A percentile compares a stretch with the other conserved stretches of the same genome.
These are phyloP conservation scores for Candida germanica DNA, from an alignment of 805 yeast species.

Conservation along the genomic window DNA sequence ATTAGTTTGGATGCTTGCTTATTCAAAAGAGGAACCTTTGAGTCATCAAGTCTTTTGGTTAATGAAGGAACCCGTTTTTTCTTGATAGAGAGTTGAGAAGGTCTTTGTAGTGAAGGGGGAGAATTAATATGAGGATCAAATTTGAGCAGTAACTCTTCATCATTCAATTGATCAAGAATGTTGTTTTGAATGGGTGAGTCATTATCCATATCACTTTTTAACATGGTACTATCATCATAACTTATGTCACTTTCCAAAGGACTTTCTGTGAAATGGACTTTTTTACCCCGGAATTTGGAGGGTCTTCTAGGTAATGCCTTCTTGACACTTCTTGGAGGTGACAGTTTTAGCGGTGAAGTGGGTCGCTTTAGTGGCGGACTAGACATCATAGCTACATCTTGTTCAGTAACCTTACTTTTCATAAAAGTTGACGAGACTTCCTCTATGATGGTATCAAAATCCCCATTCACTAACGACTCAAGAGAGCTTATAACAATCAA, in stretches of 20 bases:
- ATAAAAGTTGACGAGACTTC: slow-evolving; percentile 26
- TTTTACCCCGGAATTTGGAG: slow-evolving; percentile 21
- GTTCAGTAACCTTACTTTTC: slow-evolving; percentile 18
- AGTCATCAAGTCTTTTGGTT: slow-evolving; percentile 14
- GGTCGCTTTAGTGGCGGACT: slow-evolving; percentile 4
- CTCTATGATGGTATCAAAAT: slow-evolving; percentile 34
- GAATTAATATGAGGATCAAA: slow-evolving; percentile 30
- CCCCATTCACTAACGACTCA: slow-evolving; percentile 29
- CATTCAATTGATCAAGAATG: slow-evolving; percentile 21
- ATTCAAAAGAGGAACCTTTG: slow-evolving; percentile 30
- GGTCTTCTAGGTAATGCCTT: slow-evolving; percentile 6
- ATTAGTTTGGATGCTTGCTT: slow-evolving; percentile 25
- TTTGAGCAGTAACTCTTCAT: slow-evolving; percentile 23
- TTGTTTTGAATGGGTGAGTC: slow-evolving; percentile 27
- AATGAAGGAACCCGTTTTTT: slow-evolving; percentile 12
- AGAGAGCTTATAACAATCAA: slow-evolving; percentile 1
- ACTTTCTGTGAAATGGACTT: slow-evolving; percentile 44
- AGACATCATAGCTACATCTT: slow-evolving; percentile 5
- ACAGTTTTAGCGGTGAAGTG: slow-evolving; percentile 17
- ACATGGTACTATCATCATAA: slow-evolving; percentile 17
- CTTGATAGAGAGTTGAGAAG: slow-evolving; percentile 4
- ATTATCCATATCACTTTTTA: slow-evolving; percentile 24
- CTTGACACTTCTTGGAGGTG: slow-evolving; percentile 19
- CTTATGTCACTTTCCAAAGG: slow-evolving; percentile 29
- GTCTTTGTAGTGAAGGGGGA: slow-evolving; percentile 19